Conservation (phyloP, 441 rosid species). For the Adansonia rubrostipa region DNA sequence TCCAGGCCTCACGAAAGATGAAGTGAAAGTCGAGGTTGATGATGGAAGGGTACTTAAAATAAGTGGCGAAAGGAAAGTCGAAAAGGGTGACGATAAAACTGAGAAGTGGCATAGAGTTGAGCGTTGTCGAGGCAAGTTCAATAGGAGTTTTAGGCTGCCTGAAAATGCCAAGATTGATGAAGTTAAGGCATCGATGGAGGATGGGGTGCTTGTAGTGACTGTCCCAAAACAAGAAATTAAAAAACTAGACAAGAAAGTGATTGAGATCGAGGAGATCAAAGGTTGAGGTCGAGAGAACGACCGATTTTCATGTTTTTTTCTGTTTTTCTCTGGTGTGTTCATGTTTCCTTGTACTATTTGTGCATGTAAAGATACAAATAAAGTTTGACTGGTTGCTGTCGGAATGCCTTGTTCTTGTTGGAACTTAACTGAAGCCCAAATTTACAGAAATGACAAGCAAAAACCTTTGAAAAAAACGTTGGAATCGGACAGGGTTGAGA, state of each 20-base stretch:
- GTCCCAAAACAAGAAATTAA: constrained; percentile 46
- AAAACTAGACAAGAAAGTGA: constrained; percentile 46
- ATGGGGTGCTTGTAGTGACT: constrained; percentile 54
- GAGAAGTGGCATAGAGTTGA: constrained; percentile 55
- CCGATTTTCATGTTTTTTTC: too few species aligned
- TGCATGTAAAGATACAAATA: too few species aligned
- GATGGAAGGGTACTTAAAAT: constrained; percentile 35
- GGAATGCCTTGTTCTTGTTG: too few species aligned
- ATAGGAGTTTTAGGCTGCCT: constrained; percentile 52
- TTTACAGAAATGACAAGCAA: too few species aligned
- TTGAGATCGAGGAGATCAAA: not conserved
- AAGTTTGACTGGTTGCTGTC: not conserved
- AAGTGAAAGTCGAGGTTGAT: constrained; percentile 52
- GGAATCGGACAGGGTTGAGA: too few species aligned
- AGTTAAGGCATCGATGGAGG: constrained; percentile 52
- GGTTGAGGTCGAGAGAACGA: too few species aligned
- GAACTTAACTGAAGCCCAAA: too few species aligned
- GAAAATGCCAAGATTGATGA: constrained; percentile 44
- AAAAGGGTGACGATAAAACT: constrained; percentile 18
- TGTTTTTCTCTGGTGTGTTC: too few species aligned
- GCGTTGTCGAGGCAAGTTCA: constrained; percentile 48
- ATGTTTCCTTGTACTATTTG: too few species aligned
- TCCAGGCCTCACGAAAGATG: constrained; percentile 56
- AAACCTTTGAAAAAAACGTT: too few species aligned
- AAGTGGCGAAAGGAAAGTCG: too few species aligned